A percentile compares a stretch with the other conserved stretches of the same genome.
phyloP scores from a whole-genome alignment of 768 basidiomycete genomes.

The Phaeotremella fagi region DNA sequence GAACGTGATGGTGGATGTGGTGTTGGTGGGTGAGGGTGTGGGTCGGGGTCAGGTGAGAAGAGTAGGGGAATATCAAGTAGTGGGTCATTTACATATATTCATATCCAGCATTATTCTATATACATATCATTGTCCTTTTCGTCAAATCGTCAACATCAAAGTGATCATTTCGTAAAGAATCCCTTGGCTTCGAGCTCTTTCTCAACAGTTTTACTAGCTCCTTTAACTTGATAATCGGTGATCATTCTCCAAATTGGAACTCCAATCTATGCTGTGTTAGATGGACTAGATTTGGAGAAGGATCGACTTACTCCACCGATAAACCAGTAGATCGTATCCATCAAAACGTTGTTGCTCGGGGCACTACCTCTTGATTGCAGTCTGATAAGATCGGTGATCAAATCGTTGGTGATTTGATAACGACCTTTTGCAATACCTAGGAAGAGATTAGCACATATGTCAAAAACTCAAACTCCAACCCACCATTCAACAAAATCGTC shows the following conservation, averaged over 20 bases:
- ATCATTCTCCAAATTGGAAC: constrained; percentile 46
- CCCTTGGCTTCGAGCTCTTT: constrained; percentile 22
- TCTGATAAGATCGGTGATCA: constrained; percentile 64
- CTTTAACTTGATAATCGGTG: constrained; percentile 32
- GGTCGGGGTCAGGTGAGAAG: neutral
- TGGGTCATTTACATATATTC: too few relatives aligned
- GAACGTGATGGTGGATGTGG: constrained; percentile 45
- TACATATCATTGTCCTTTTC: neutral
- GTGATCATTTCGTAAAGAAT: too few relatives aligned
- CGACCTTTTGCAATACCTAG: constrained; percentile 65
- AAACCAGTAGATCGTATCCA: constrained; percentile 55
- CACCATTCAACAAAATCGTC: constrained; percentile 58
- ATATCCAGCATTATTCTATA: neutral
- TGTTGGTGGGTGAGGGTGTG: constrained; percentile 18
- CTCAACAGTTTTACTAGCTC: constrained; percentile 9
- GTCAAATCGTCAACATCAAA: too few relatives aligned
- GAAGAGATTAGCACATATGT: neutral
- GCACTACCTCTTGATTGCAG: constrained; percentile 62
- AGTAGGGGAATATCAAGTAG: too few relatives aligned
- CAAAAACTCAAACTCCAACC: too few relatives aligned
- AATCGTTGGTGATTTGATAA: constrained; percentile 69
- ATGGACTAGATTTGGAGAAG: neutral
- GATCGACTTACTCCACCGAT: constrained; percentile 52
- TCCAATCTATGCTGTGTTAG: constrained; percentile 25
- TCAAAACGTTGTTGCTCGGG: constrained; percentile 59